Conservation (phyloP, 768 basidiomycete species). For the Russula lepida region DNA sequence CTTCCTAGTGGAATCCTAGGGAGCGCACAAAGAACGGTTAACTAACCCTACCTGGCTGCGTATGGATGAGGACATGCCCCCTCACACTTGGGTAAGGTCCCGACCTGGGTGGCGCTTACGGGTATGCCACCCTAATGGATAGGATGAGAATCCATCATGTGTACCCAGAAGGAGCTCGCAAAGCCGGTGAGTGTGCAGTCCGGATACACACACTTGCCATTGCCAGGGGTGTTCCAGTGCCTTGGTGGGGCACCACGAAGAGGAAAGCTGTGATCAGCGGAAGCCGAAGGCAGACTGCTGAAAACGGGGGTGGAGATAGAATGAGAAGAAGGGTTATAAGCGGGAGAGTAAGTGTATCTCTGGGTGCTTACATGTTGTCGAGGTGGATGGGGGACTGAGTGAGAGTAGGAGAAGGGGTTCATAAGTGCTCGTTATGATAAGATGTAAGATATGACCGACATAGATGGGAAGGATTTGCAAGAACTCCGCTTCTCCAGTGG, state of each 20-base stretch:
- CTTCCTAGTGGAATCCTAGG: constrained; percentile 40
- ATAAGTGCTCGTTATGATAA: constrained; percentile 44
- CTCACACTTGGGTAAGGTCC: constrained; percentile 78
- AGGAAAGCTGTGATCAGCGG: background rate
- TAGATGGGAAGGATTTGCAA: constrained; percentile 49
- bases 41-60: background rate
- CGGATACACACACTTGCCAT: constrained; percentile 47
- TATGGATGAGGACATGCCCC: constrained; percentile 41
- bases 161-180: constrained; percentile 59
- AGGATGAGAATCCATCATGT: constrained; percentile 87
- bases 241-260: background rate
- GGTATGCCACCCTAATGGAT: constrained; percentile 63
- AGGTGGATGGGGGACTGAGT: constrained; percentile 22
- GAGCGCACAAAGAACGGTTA: constrained; percentile 1
- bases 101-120: constrained; percentile 49
- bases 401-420: constrained; percentile 28
- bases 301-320: constrained; percentile 6
- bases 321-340: constrained; percentile 22
- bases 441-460: constrained; percentile 48
- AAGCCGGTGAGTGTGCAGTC: constrained; percentile 67
- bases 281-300: background rate
- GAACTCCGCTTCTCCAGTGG: constrained; percentile 90
- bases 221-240: constrained; percentile 59
- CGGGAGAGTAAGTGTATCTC: constrained; percentile 30
- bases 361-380: constrained; percentile 25